phyloP scores from a whole-genome alignment of 805 yeast genomes.

The Schizosaccharomyces lindneri region DNA sequence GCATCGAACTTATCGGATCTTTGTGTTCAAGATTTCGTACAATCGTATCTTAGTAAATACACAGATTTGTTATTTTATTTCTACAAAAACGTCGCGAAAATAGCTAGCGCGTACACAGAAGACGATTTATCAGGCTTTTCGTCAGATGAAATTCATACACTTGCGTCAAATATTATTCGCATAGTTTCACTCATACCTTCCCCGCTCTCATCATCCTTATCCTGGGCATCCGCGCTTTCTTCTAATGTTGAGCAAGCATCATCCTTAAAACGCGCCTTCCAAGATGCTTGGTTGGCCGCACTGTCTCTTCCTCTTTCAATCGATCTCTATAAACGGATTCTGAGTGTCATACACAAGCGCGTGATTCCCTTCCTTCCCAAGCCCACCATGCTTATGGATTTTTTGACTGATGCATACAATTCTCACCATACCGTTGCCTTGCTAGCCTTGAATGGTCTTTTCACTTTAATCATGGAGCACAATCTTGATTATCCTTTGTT shows the following conservation, averaged over 20 bases:
- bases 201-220: neutral
- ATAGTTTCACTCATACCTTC: neutral
- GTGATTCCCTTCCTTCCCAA: conserved; percentile 57
- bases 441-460: conserved; percentile 65
- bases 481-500: conserved; percentile 85
- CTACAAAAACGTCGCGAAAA: conserved; percentile 19
- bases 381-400: conserved; percentile 78
- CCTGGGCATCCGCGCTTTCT: neutral
- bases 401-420: conserved; percentile 65
- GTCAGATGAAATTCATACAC: neutral
- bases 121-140: neutral
- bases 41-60: conserved; percentile 26
- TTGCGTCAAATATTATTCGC: neutral
- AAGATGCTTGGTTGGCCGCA: conserved; percentile 36
- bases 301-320: conserved; percentile 25
- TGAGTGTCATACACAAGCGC: conserved; percentile 55
- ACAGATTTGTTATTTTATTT: conserved; percentile 66
- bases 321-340: conserved; percentile 41
- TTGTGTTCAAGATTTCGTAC: conserved; percentile 29
- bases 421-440: conserved; percentile 38
- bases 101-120: neutral
- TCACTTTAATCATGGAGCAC: conserved; percentile 54
- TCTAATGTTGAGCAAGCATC: neutral
- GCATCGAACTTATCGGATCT: conserved; percentile 17
- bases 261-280: conserved; percentile 23